These are phyloP conservation scores for Notholithocarpus densiflorus DNA, from an alignment of 306 rosid genomes.

Conservation along the genomic window DNA sequence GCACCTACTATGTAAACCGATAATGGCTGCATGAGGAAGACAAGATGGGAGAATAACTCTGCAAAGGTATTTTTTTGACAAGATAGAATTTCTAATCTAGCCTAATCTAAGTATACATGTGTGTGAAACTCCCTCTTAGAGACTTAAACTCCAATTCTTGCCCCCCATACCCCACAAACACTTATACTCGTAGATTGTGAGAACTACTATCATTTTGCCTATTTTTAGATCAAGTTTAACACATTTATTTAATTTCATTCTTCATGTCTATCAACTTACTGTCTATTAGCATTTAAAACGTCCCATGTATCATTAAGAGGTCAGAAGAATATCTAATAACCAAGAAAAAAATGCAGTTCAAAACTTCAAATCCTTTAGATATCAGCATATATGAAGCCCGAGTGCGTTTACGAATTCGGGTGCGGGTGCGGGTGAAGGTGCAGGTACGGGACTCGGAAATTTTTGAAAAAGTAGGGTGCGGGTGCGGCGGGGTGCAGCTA, in stretches of 20 bases:
- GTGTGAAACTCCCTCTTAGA: too few species aligned
- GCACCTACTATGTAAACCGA: background rate
- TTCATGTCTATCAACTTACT: background rate
- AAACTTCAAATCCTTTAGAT: background rate
- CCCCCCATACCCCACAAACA: too few species aligned
- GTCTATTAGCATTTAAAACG: background rate
- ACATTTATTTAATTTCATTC: too few species aligned
- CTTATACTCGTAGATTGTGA: too few species aligned
- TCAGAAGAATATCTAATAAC: background rate
- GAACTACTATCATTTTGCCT: background rate
- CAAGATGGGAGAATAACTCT: background rate
- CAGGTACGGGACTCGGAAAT: too few species aligned
- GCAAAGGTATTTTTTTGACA: too few species aligned
- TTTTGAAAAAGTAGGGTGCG: too few species aligned
- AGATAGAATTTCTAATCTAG: too few species aligned
- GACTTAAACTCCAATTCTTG: too few species aligned
- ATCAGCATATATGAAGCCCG: background rate
- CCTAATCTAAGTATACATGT: too few species aligned
- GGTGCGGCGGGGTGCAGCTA: too few species aligned
- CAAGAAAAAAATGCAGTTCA: background rate
- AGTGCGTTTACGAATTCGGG: too few species aligned
- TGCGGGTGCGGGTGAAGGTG: fast-evolving
- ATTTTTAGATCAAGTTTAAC: background rate
- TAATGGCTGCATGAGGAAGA: background rate
- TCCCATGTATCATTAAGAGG: background rate